These are phyloP conservation scores for Talaromyces sp. DNA, from an alignment of 2,329 filamentous ascomycete species.

Conservation along the genomic window DNA sequence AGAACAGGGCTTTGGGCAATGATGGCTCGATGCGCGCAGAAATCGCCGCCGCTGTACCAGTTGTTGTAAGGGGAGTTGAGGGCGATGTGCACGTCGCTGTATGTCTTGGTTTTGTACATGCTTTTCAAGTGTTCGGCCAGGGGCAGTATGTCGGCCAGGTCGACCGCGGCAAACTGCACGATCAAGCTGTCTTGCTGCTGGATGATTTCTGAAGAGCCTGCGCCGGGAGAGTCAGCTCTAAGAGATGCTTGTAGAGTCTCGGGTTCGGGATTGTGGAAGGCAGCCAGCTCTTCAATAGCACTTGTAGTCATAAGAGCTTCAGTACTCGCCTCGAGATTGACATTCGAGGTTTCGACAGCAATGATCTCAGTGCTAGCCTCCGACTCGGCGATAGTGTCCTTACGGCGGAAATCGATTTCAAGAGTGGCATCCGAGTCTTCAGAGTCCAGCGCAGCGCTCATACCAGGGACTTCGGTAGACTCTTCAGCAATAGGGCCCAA, in stretches of 20 bases:
- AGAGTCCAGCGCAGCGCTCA: background rate
- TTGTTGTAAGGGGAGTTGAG: conserved; percentile 15
- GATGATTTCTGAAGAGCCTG: no score
- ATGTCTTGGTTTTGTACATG: conserved; percentile 11
- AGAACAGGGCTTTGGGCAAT: conserved; percentile 21
- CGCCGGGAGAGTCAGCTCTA: background rate
- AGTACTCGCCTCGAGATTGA: background rate
- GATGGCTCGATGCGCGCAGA: conserved; percentile 16
- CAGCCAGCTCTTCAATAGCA: background rate
- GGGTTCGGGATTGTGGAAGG: background rate
- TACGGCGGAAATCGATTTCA: background rate
- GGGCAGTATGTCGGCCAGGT: background rate
- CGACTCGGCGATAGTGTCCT: background rate
- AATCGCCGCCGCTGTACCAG: conserved; percentile 6
- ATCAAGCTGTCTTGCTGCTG: background rate
- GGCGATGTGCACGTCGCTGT: conserved; percentile 17
- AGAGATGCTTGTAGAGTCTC: background rate
- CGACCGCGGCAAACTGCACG: background rate
- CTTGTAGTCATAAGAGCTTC: background rate
- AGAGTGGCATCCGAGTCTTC: background rate
- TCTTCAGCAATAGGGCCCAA: background rate
- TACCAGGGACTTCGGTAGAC: background rate
- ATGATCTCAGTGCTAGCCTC: background rate
- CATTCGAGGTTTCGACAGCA: background rate
- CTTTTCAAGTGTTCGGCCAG: conserved; percentile 10